Conservation (phyloP, 1,139 yeast genomes). For the Magnusiomyces fungicola region DNA sequence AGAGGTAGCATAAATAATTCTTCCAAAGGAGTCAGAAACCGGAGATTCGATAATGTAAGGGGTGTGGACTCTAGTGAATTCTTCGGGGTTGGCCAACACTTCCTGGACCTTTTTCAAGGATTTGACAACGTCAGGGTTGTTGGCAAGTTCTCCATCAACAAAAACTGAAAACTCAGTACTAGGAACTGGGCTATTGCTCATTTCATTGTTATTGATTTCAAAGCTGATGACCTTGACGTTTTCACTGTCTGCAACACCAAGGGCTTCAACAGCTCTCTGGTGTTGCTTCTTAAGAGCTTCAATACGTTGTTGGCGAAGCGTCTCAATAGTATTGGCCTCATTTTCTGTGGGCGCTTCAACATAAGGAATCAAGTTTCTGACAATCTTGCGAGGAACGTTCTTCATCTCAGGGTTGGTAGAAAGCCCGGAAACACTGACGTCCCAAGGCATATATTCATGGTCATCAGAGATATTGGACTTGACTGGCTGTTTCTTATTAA, state of each 20-base stretch:
- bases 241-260: constrained; percentile 5
- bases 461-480: constrained; percentile 8
- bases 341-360: constrained; percentile 15
- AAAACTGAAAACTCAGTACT: constrained; percentile 11
- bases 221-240: constrained; percentile 12
- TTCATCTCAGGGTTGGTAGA: constrained; percentile 20
- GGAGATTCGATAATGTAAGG: constrained; percentile 16
- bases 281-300: constrained; percentile 3
- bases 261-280: constrained; percentile 4
- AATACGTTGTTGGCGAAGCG: constrained; percentile 11
- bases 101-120: constrained; percentile 11
- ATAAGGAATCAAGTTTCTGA: constrained; percentile 18
- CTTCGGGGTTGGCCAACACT: constrained; percentile 6
- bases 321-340: constrained; percentile 13
- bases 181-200: background rate
- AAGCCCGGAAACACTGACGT: constrained; percentile 19
- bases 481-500: constrained; percentile 7
- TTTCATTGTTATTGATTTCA: constrained; percentile 8
- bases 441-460: constrained; percentile 19
- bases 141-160: constrained; percentile 12
- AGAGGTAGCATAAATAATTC: constrained; percentile 29
- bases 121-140: constrained; percentile 12
- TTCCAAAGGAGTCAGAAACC: constrained; percentile 16
- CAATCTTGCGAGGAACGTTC: constrained; percentile 20
- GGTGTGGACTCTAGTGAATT: constrained; percentile 1